Evolutionary conservation across 805 yeast species (phyloP).

Genomic region (Sugiyamaella marilandica): DNA sequence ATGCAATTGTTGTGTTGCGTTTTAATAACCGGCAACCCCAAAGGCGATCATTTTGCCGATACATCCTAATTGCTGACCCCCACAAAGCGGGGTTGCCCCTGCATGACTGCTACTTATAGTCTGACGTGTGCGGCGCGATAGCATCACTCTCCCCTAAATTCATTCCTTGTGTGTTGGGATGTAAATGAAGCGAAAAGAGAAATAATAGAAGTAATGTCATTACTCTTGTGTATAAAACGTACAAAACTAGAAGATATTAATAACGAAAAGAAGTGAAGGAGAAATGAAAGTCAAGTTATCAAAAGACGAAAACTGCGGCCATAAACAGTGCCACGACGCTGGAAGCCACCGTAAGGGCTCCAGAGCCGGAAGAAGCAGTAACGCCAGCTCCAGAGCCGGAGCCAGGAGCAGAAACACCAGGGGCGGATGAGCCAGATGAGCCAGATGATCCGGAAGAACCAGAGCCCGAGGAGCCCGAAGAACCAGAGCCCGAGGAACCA

Average conservation of each 20-base stretch:
- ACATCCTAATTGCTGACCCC: too few species aligned
- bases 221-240: not conserved
- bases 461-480: conserved; percentile 1
- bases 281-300: not conserved
- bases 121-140: not conserved
- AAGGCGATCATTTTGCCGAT: too few species aligned
- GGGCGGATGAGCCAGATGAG: not conserved
- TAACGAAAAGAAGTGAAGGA: not conserved
- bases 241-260: not conserved
- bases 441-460: not conserved
- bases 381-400: conserved; percentile 2
- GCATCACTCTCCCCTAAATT: not conserved
- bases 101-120: too few species aligned
- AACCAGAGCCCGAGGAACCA: not conserved
- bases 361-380: not conserved
- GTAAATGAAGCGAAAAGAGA: not conserved
- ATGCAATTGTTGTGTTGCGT: too few species aligned
- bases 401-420: conserved; percentile 1
- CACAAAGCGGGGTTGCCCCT: too few species aligned
- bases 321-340: not conserved
- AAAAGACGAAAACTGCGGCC: not conserved
- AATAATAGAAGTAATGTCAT: not conserved
- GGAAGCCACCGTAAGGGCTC: not conserved
- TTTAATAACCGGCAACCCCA: too few species aligned
- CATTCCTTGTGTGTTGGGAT: not conserved